A percentile compares a stretch with the other conserved stretches of the same genome.
These are phyloP conservation scores for Aureobasidium zeae DNA, from an alignment of 2,329 filamentous ascomycete genomes.

Conservation along the genomic window DNA sequence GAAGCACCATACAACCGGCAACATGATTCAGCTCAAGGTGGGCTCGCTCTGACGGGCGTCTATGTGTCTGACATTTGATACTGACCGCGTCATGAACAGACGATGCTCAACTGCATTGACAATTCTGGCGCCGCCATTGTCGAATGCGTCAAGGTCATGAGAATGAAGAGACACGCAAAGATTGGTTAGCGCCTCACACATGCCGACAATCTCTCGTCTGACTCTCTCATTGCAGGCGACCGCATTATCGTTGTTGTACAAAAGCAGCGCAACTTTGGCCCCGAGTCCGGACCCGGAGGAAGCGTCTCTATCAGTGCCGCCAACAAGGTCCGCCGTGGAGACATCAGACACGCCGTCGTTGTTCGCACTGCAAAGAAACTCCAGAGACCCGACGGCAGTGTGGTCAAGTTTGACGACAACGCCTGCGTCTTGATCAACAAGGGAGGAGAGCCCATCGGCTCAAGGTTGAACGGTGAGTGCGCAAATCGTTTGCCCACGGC, in stretches of 20 bases:
- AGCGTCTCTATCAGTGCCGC: slow-evolving; percentile 63
- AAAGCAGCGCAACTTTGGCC: slow-evolving; percentile 73
- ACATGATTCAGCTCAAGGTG: slow-evolving; percentile 62
- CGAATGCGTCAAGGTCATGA: slow-evolving; percentile 88
- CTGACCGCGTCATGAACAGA: slow-evolving; percentile 53
- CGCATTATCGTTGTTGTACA: slow-evolving; percentile 96
- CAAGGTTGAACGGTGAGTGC: slow-evolving; percentile 66
- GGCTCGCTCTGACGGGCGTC: background rate
- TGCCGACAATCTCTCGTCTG: background rate
- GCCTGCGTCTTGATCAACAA: slow-evolving; percentile 97
- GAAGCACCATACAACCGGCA: slow-evolving; percentile 28
- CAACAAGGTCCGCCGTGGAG: slow-evolving; percentile 91
- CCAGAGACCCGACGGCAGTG: slow-evolving; percentile 77
- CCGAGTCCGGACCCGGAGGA: slow-evolving; percentile 61
- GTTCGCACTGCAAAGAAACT: slow-evolving; percentile 85
- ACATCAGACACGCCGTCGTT: slow-evolving; percentile 91
- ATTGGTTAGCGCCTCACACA: slow-evolving; percentile 56
- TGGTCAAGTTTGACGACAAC: slow-evolving; percentile 94
- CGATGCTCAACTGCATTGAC: slow-evolving; percentile 99
- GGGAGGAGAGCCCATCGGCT: slow-evolving; percentile 88
- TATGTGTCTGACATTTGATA: background rate
- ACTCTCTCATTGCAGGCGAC: slow-evolving; percentile 56
- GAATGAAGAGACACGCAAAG: slow-evolving; percentile 77
- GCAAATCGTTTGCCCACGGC: background rate
- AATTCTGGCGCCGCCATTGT: slow-evolving; percentile 96